A percentile compares a stretch with the other conserved stretches of the same genome.
phyloP scores from a whole-genome alignment of 805 yeast species.

The Yamadazyma ubonensis region DNA sequence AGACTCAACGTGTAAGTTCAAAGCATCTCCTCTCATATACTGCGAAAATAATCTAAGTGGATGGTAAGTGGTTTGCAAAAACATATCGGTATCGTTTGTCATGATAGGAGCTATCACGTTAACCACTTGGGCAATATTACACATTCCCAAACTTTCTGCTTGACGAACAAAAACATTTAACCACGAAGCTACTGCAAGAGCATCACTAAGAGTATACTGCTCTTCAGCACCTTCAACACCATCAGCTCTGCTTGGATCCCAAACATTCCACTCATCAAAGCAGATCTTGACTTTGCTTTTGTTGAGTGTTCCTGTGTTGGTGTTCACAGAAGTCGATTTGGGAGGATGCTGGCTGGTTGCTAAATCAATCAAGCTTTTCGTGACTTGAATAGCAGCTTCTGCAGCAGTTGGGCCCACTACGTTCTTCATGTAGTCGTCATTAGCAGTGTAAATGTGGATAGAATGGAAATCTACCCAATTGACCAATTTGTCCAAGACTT shows the following conservation, averaged over 20 bases:
- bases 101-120: constrained; percentile 37
- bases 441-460: constrained; percentile 30
- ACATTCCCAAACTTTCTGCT: constrained; percentile 28
- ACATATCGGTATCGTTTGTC: constrained; percentile 23
- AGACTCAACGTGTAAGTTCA: constrained; percentile 27
- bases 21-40: constrained; percentile 30
- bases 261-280: constrained; percentile 38
- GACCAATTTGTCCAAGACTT: constrained; percentile 23
- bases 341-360: constrained; percentile 23
- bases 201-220: constrained; percentile 28
- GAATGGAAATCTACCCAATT: constrained; percentile 28
- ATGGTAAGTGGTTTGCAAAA: constrained; percentile 29
- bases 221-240: constrained; percentile 32
- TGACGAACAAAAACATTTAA: constrained; percentile 32
- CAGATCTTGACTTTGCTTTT: constrained; percentile 23
- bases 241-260: constrained; percentile 32
- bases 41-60: constrained; percentile 27
- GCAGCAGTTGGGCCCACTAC: constrained; percentile 30
- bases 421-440: constrained; percentile 24
- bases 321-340: constrained; percentile 11
- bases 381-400: constrained; percentile 28
- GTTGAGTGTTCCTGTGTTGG: constrained; percentile 2
- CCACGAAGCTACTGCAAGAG: constrained; percentile 35
- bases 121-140: constrained; percentile 33
- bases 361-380: constrained; percentile 25